These are phyloP conservation scores for Fraxinus baroniana DNA, from an alignment of 305 asterid genomes.

Conservation along the genomic window DNA sequence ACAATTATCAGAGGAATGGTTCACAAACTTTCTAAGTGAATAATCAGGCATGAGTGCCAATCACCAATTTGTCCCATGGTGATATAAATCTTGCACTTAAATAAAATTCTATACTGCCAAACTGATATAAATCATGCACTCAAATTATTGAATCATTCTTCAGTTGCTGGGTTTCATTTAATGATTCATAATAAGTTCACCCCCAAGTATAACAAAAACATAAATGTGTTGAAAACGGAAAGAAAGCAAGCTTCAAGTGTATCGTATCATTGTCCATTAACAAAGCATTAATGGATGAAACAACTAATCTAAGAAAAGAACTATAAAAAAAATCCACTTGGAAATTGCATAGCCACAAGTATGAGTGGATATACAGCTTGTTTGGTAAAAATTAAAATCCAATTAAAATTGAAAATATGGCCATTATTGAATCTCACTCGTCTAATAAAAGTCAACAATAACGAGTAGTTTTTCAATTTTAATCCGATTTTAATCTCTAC, in stretches of 20 bases:
- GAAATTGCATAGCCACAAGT: background rate
- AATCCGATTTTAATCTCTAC: too few species aligned
- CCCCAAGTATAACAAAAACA: slow-evolving; percentile 3
- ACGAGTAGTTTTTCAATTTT: too few species aligned
- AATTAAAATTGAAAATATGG: too few species aligned
- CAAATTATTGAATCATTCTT: background rate
- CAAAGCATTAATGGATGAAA: slow-evolving; percentile 5
- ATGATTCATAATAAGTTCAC: background rate
- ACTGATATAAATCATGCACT: background rate
- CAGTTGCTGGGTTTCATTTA: background rate
- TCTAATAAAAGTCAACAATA: too few species aligned
- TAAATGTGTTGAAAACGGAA: background rate
- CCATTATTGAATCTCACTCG: too few species aligned
- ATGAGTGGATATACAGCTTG: background rate
- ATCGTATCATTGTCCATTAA: background rate
- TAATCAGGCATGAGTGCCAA: slow-evolving; percentile 18
- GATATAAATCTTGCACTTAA: background rate
- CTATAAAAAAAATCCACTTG: slow-evolving; percentile 4
- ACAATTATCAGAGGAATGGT: slow-evolving; percentile 22
- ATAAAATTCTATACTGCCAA: background rate
- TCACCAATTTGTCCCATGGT: background rate
- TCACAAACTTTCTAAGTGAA: slow-evolving; percentile 10
- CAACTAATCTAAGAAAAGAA: slow-evolving; percentile 5
- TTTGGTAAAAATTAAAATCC: too few species aligned
- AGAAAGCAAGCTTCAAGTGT: background rate